Evolutionary conservation across 495 filamentous ascomycete genomes (phyloP), one percentile per base, ranked within the genome.

Genomic region (Xylaria curta): DNA sequence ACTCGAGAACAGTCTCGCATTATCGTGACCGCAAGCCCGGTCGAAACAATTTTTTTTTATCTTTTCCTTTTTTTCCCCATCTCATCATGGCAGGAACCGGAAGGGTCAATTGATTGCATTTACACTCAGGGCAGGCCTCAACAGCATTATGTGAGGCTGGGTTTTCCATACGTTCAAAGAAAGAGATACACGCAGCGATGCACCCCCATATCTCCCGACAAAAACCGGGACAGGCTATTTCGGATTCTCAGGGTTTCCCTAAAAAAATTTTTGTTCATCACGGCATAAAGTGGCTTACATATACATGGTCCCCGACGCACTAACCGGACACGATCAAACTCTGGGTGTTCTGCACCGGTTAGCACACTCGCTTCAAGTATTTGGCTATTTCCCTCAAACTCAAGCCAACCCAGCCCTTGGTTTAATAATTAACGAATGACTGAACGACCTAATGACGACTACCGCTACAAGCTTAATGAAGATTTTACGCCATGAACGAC

Each of bases 131-230:
- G 79, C 72, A 79, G 77, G 77, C 77, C 75, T 78, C 72, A 73
- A 78, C 69, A 82, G 83, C 82, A 79, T 69, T 70, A 65, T 36
- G 60, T 42, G 73, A 78, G 82, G 81, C 75, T 76, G 76, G 69
- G 76, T 78, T 81, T 75, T 76, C 75, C 72, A 66, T 59, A 61
- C 46, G 68, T 74, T 76, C 74, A 75, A 76, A 79, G 78, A 82
- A 80, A 72, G 79, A 84, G 76, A 80, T 78, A 84, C 73, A 84
- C 77, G 84, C 84, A 86, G 84, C 84, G 83, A 86, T 86, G 84
- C 84, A 85, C 79, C 79, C 78, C 70, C 71, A 67, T 38, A 76
- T 78, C 72, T 76, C 80, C 82, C 79, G 79, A 82, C 77, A 76
- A 73, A 82, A 76, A 78, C 79, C 82, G 79, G 78, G 82, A 84